Evolutionary conservation across 2,329 filamentous ascomycete species (phyloP).

Genomic region (Penicillium sp.): DNA sequence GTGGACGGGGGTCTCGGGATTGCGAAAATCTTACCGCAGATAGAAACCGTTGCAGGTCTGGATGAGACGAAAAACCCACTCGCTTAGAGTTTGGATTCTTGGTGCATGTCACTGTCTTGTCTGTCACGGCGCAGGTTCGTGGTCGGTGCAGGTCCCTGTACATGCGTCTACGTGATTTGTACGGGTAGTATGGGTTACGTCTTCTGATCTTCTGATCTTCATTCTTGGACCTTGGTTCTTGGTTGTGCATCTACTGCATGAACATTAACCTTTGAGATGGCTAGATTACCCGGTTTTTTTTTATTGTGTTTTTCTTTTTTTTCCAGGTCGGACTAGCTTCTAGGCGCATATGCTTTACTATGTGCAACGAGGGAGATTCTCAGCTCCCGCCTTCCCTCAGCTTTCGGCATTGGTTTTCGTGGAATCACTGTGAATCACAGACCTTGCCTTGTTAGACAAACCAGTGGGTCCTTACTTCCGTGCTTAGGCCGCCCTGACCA

Average conservation of each 20-base stretch:
- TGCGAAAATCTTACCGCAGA: background rate
- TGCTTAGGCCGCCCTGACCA: background rate
- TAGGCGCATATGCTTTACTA: too few relatives aligned
- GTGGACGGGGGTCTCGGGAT: too few relatives aligned
- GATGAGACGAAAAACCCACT: background rate
- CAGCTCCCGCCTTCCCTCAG: too few relatives aligned
- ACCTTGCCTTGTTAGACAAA: slow-evolving; percentile 8
- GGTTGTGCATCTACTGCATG: background rate
- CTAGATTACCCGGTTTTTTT: background rate
- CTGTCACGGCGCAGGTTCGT: background rate
- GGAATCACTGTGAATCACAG: background rate
- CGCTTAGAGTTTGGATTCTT: background rate
- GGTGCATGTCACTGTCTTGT: background rate
- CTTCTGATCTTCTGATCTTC: background rate
- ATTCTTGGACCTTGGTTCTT: background rate
- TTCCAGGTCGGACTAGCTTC: too few relatives aligned
- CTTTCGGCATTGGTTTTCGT: background rate
- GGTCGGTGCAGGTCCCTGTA: background rate
- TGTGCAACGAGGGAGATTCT: too few relatives aligned
- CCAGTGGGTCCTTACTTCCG: slow-evolving; percentile 12
- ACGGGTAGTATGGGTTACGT: background rate
- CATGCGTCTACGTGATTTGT: background rate
- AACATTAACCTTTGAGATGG: background rate
- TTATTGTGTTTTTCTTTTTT: too few relatives aligned
- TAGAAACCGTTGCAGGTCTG: background rate